A percentile compares a stretch with the other conserved stretches of the same genome.
phyloP scores from a whole-genome alignment of 495 filamentous ascomycete genomes.

The Aspergillus baeticus region DNA sequence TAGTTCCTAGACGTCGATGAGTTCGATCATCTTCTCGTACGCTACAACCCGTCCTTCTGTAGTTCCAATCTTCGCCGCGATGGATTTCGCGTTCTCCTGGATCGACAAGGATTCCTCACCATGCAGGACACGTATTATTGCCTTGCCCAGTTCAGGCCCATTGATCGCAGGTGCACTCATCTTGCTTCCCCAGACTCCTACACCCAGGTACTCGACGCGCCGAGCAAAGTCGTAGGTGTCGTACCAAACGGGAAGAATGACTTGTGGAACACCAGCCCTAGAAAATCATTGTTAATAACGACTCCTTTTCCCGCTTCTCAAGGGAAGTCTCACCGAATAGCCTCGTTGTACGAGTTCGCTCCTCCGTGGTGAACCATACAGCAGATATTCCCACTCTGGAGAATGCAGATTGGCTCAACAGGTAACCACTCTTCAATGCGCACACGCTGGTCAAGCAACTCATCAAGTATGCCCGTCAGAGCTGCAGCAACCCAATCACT shows the following conservation, averaged over 20 bases:
- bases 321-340: conserved; percentile 27
- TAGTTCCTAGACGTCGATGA: conserved; percentile 1
- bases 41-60: conserved; percentile 23
- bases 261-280: conserved; percentile 42
- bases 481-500: background rate
- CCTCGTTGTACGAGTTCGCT: conserved; percentile 43
- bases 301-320: background rate
- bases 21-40: conserved; percentile 24
- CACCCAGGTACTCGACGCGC: conserved; percentile 36
- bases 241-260: conserved; percentile 43
- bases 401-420: conserved; percentile 34
- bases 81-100: conserved; percentile 11
- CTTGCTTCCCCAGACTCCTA: conserved; percentile 41
- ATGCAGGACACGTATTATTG: conserved; percentile 18
- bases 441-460: conserved; percentile 15
- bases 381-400: conserved; percentile 32
- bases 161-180: conserved; percentile 15
- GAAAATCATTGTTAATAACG: background rate
- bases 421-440: conserved; percentile 36
- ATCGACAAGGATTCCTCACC: conserved; percentile 11
- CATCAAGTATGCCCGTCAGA: background rate
- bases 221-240: conserved; percentile 41
- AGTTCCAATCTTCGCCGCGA: conserved; percentile 12
- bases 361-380: conserved; percentile 47
- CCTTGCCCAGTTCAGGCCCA: conserved; percentile 19